Base-by-base conservation (phyloP, 768 basidiomycete species). In the Auriscalpium orientale region DNA sequence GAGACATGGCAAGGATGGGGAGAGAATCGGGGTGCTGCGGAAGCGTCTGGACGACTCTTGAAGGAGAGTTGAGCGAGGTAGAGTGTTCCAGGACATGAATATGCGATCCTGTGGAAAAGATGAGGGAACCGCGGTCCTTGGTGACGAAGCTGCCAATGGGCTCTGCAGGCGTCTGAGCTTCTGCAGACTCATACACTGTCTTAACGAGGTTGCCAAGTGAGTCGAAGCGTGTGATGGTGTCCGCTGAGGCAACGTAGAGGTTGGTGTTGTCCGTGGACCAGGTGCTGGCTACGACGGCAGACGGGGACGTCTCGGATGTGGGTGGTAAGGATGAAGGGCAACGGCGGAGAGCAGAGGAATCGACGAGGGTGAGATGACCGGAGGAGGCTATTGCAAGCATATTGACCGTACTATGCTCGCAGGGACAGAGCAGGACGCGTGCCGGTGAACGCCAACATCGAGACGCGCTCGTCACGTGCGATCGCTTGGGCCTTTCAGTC, bases 311-410 rank as follows among this genome's bases (percentile, higher is more conserved):
- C 11, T 54, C 53, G 53, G 43, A 56, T 5, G 62, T 51, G 33
- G 66, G 49, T 43, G 77, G 68, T 22, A 79, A 66, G 0, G 73
- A 72, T 0, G 72, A 67, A 1, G 78, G 72, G 1, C 72, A 62
- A 35, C 71, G 72, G 66, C 79, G 83, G 56, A 87, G 71, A 33
- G 67, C 63, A 3, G 70, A 51, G 1, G 78, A 68, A 46, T 85
- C 80, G 34, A 77, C 62, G 53, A 85, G 61, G 54, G 72, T 71
- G 50, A 82, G 74, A n/a, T 76, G 71, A 35, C 72, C 71, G 13
- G 74, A 71, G 34, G 81, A 80, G 43, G 75, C 69, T 43, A 82
- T 65, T 51, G 81, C 81, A 49, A 87, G 74, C 84, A 85, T 86
- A 3, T 18, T 43, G 40, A n/a, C n/a, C n/a, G n/a, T n/a, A n/a